phyloP scores from a whole-genome alignment of 192 early-diverging fungal species.

The Chytriomyces sp. region DNA sequence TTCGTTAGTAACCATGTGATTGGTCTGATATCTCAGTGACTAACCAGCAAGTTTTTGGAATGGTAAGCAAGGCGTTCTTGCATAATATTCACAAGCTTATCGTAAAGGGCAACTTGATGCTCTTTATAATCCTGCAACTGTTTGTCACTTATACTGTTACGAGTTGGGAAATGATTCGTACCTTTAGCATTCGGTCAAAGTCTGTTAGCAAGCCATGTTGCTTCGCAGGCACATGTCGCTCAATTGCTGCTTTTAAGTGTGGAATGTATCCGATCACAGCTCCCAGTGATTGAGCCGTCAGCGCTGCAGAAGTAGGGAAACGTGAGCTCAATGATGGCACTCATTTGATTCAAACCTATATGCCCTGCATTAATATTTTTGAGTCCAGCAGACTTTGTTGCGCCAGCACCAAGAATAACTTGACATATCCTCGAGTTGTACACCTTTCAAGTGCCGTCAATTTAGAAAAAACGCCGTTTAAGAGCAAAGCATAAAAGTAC shows the following conservation, averaged over 20 bases:
- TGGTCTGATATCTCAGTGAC: neutral
- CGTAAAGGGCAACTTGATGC: slow-evolving; percentile 90
- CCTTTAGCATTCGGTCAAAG: slow-evolving; percentile 80
- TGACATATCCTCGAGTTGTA: slow-evolving; percentile 97
- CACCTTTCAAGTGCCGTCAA: slow-evolving; percentile 58
- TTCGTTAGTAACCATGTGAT: neutral
- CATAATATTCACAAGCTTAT: slow-evolving; percentile 95
- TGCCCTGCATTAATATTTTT: slow-evolving; percentile 98
- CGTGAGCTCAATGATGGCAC: neutral
- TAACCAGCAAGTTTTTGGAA: slow-evolving; percentile 72
- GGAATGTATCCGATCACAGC: slow-evolving; percentile 88
- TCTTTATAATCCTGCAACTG: slow-evolving; percentile 75
- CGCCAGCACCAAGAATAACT: slow-evolving; percentile 97
- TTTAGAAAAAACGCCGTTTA: neutral
- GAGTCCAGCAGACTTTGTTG: slow-evolving; percentile 94
- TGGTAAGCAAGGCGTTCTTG: slow-evolving; percentile 83
- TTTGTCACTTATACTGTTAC: slow-evolving; percentile 21
- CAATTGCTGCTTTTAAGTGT: slow-evolving; percentile 75
- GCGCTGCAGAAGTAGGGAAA: slow-evolving; percentile 52
- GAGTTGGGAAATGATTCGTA: slow-evolving; percentile 25
- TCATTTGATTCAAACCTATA: slow-evolving; percentile 61
- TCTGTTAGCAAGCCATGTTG: slow-evolving; percentile 83
- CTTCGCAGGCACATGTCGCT: slow-evolving; percentile 72
- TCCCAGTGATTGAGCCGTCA: slow-evolving; percentile 92
- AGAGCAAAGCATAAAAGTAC: slow-evolving; percentile 44